phyloP scores from a whole-genome alignment of 108 stramenopile genomes.

The Skeletonema marinoi region DNA sequence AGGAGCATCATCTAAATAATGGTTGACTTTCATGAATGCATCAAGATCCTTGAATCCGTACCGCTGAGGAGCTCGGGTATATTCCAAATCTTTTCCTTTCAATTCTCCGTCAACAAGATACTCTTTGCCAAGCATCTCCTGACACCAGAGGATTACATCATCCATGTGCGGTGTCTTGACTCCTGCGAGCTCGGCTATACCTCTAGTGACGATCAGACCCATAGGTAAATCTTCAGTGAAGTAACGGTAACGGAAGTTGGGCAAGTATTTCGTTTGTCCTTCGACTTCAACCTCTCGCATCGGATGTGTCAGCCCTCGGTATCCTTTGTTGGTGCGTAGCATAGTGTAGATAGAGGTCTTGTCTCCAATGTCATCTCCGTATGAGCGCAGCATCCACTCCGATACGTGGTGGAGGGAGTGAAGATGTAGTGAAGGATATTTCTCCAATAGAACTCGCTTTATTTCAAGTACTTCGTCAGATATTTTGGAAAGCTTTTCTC shows the following conservation, averaged over 20 bases:
- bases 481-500: conserved; percentile 46
- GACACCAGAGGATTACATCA: conserved; percentile 61
- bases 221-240: conserved; percentile 64
- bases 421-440: conserved; percentile 46
- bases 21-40: conserved; percentile 50
- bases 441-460: conserved; percentile 30
- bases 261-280: conserved; percentile 49
- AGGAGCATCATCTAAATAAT: conserved; percentile 27
- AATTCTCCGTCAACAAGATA: conserved; percentile 53
- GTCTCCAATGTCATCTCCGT: conserved; percentile 63
- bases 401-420: conserved; percentile 44
- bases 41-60: conserved; percentile 59
- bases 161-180: conserved; percentile 63
- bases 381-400: conserved; percentile 57
- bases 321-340: conserved; percentile 59
- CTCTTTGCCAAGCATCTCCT: conserved; percentile 57
- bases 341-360: conserved; percentile 56
- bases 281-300: conserved; percentile 36
- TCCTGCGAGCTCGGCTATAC: conserved; percentile 61
- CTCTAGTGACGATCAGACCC: conserved; percentile 59
- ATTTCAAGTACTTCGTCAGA: conserved; percentile 55
- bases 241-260: conserved; percentile 64
- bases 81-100: conserved; percentile 42
- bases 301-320: conserved; percentile 58
- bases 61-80: conserved; percentile 49